phyloP scores from a whole-genome alignment of 768 basidiomycete species.

The Porphyrellus cyaneotinctus region DNA sequence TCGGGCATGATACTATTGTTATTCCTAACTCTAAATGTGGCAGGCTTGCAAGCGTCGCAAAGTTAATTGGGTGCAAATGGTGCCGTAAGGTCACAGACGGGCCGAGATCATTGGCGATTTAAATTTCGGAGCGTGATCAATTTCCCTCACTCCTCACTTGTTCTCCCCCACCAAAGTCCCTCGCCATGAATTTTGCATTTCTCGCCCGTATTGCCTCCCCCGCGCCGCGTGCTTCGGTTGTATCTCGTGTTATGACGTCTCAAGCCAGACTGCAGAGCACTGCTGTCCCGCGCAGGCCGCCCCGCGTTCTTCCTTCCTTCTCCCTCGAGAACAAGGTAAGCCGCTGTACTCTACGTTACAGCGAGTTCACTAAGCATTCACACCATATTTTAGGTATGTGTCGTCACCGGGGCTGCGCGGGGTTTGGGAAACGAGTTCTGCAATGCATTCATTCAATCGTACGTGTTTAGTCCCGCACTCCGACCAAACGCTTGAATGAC shows the following conservation, averaged over 20 bases:
- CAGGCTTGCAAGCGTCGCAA: too few relatives aligned
- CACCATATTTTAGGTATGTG: slow-evolving; percentile 57
- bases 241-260: slow-evolving; percentile 6
- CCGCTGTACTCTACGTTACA: neutral
- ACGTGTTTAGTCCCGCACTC: neutral
- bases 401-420: slow-evolving; percentile 90
- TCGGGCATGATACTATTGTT: too few relatives aligned
- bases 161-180: slow-evolving; percentile 9
- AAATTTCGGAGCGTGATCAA: slow-evolving; percentile 20
- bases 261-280: slow-evolving; percentile 28
- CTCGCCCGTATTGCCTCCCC: slow-evolving; percentile 23
- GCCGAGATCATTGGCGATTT: slow-evolving; percentile 5
- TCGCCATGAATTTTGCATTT: slow-evolving; percentile 28
- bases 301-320: slow-evolving; percentile 65
- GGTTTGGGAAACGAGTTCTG: slow-evolving; percentile 91
- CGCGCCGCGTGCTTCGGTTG: slow-evolving; percentile 11
- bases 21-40: too few relatives aligned
- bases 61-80: neutral
- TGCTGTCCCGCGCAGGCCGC: slow-evolving; percentile 18
- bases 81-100: too few relatives aligned
- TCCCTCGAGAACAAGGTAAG: slow-evolving; percentile 75
- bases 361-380: neutral
- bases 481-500: slow-evolving; percentile 3
- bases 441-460: slow-evolving; percentile 86
- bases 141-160: slow-evolving; percentile 14